phyloP scores from a whole-genome alignment of 306 rosid species.

The Cajanus cajan region DNA sequence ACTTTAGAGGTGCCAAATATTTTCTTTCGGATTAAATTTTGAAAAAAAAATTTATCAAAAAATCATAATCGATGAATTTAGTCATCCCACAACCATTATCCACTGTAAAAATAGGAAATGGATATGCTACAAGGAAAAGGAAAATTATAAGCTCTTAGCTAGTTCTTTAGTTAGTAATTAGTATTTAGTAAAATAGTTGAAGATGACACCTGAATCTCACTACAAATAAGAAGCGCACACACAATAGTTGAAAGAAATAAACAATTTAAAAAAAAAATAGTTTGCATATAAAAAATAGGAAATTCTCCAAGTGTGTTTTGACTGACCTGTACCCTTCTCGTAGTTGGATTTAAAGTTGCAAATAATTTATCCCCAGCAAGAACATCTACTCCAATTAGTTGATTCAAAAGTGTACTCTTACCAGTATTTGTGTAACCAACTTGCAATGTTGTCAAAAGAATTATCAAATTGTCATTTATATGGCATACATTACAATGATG shows the following conservation, averaged over 20 bases:
- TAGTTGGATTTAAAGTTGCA: conserved; percentile 98
- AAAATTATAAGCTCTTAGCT: not conserved
- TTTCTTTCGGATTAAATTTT: not conserved
- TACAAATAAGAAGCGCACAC: not conserved
- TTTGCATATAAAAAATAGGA: conserved; percentile 3
- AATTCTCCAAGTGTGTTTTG: conserved; percentile 28
- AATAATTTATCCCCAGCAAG: conserved; percentile 92
- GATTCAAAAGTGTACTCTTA: conserved; percentile 94
- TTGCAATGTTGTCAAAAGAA: conserved; percentile 43
- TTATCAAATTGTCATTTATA: not conserved
- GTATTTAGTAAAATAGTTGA: not conserved
- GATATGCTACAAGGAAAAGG: conserved; percentile 7
- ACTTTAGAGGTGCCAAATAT: not conserved
- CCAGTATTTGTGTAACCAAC: conserved; percentile 99
- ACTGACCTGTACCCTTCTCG: conserved; percentile 95
- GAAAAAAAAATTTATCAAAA: not conserved
- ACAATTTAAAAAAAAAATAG: not conserved
- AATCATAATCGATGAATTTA: not conserved
- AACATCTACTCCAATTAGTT: conserved; percentile 88
- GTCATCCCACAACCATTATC: conserved; percentile 14
- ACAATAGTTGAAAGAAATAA: conserved; percentile 26
- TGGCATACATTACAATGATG: not conserved
- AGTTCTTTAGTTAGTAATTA: conserved; percentile 11
- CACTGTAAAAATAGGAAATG: not conserved
- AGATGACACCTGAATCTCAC: conserved; percentile 17